A percentile compares a stretch with the other conserved stretches of the same genome.
phyloP scores from a whole-genome alignment of 345 rosid species.

The Salix caprea region DNA sequence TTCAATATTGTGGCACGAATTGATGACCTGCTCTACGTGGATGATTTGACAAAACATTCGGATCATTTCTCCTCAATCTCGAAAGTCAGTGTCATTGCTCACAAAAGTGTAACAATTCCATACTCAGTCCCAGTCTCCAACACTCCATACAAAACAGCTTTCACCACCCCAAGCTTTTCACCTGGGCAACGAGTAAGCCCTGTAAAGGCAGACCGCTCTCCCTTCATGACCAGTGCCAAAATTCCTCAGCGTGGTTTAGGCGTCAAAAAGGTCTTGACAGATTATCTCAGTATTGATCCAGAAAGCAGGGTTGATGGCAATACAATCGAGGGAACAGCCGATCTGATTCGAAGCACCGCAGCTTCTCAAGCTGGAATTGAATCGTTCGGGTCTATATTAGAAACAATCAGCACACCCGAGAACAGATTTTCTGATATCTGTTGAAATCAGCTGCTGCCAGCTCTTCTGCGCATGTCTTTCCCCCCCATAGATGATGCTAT shows the following conservation, averaged over 20 bases:
- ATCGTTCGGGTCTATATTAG: slow-evolving; percentile 28
- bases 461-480: neutral
- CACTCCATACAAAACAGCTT: slow-evolving; percentile 68
- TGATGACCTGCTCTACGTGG: slow-evolving; percentile 82
- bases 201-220: slow-evolving; percentile 48
- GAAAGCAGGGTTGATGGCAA: slow-evolving; percentile 37
- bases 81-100: slow-evolving; percentile 44
- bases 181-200: slow-evolving; percentile 63
- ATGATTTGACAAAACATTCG: slow-evolving; percentile 71
- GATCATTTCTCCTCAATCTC: slow-evolving; percentile 58
- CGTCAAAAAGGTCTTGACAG: slow-evolving; percentile 68
- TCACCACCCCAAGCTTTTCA: slow-evolving; percentile 70
- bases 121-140: slow-evolving; percentile 47
- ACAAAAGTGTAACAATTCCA: slow-evolving; percentile 49
- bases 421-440: neutral
- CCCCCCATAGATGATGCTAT: neutral
- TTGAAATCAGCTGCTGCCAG: neutral
- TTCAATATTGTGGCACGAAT: slow-evolving; percentile 86
- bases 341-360: slow-evolving; percentile 13
- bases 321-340: slow-evolving; percentile 20
- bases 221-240: slow-evolving; percentile 43
- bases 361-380: slow-evolving; percentile 27
- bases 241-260: slow-evolving; percentile 52
- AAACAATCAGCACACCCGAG: slow-evolving; percentile 16
- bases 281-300: slow-evolving; percentile 51